Evolutionary conservation across 768 basidiomycete species (phyloP), one percentile per base, ranked within the genome.

Genomic region (Russula ochroleuca): DNA sequence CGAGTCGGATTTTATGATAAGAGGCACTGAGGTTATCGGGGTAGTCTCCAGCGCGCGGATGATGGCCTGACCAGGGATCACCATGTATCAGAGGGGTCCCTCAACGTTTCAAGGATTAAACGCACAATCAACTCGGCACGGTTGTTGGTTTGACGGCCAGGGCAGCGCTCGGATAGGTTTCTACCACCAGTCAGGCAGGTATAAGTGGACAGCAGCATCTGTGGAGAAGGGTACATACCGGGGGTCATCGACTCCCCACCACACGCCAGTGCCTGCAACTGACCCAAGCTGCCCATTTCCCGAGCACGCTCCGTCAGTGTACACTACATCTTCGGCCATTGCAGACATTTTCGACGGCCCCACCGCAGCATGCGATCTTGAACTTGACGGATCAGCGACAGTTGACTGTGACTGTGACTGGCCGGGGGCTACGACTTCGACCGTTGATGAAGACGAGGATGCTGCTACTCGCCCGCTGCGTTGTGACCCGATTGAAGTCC

Each of bases 1-100:
- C 0, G 94, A 97, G 73, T 98, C 95, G 0, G 91, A 87, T 69
- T 87, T 88, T 69, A 97, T 90, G 54, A 90, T 69, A 2, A 98
- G 75, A 0, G 84, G 78, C 33, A 73, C 79, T 51, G 79, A 77
- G 13, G 77, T 75, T 11, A 73, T 77, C 0, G 89, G 88, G 1
- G 86, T 81, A 0, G 82, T 84, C 73, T 97, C 92, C 6, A 98
- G 77, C 21, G 88, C 81, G 21, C 94, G 85, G 21, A 89, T 78
- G 63, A 97, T 91, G 13, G 94, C 92, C 94, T 96, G 70, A n/a
- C n/a, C 43, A 7, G 11, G 45, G 17, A n/a, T 35, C 7, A 25
- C 4, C 17, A 17, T 40, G 25, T 15, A 33, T 64, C 9, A 61
- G 31, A 33, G 5, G 40, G 21, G 6, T 47, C 55, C 23, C 35